phyloP scores from a whole-genome alignment of 1,284 basidiomycete species.

The Ganoderma multipileum region DNA sequence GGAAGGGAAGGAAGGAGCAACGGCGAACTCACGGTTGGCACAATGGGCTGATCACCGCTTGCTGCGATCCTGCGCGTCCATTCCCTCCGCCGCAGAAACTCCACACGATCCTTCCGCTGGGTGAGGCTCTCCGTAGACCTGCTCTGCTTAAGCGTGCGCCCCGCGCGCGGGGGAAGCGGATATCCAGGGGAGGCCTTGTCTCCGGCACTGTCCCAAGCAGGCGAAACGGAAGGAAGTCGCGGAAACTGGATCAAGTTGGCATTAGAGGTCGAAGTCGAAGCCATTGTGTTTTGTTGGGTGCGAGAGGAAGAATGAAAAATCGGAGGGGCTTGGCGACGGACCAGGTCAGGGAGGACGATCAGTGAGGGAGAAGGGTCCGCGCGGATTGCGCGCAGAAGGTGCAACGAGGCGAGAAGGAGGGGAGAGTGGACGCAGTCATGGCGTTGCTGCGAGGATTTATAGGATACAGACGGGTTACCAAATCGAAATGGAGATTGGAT shows the following conservation, averaged over 20 bases:
- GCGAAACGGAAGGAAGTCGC: slow-evolving; percentile 19
- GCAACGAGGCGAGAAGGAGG: slow-evolving; percentile 11
- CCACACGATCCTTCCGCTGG: slow-evolving; percentile 40
- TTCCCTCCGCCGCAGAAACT: slow-evolving; percentile 43
- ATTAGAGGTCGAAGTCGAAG: slow-evolving; percentile 15
- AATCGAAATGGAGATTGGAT: slow-evolving; percentile 23
- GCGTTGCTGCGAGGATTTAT: slow-evolving; percentile 17
- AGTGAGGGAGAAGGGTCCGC: background rate
- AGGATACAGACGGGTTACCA: slow-evolving; percentile 10
- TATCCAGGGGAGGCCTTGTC: slow-evolving; percentile 14
- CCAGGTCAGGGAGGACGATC: slow-evolving; percentile 2
- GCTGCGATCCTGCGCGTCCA: slow-evolving; percentile 42
- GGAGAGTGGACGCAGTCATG: slow-evolving; percentile 3
- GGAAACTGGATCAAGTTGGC: slow-evolving; percentile 31
- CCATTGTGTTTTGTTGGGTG: slow-evolving; percentile 12
- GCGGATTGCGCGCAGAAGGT: background rate
- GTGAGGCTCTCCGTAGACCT: slow-evolving; percentile 36
- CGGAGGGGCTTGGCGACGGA: slow-evolving; percentile 1
- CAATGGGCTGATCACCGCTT: slow-evolving; percentile 37
- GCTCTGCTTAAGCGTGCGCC: slow-evolving; percentile 28
- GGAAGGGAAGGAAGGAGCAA: slow-evolving; percentile 13
- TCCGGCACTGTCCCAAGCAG: slow-evolving; percentile 15
- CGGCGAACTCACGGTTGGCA: slow-evolving; percentile 25
- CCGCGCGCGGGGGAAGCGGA: slow-evolving; percentile 13
- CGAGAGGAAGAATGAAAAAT: background rate